Evolutionary conservation across 164 flowering plant species (phyloP).

Genomic region (Aristolochia californica): DNA sequence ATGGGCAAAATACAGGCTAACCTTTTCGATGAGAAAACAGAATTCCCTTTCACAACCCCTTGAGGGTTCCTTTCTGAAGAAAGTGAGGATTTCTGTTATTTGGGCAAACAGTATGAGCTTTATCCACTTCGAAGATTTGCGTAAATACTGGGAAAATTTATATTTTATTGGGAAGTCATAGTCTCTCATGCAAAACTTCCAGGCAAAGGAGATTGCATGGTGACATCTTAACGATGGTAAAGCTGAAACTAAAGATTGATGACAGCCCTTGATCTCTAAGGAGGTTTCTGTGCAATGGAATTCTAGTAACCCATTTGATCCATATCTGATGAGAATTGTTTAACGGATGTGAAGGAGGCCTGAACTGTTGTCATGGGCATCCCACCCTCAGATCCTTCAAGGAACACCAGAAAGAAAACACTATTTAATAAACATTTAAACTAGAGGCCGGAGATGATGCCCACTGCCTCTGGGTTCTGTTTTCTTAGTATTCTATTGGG

Average conservation of each 20-base stretch:
- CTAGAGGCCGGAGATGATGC: too few species aligned
- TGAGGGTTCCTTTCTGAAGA: background rate
- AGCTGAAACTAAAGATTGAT: background rate
- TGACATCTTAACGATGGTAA: background rate
- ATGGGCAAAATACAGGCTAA: background rate
- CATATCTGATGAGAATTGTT: too few species aligned
- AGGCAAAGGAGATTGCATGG: background rate
- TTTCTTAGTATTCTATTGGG: too few species aligned
- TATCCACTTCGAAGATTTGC: background rate
- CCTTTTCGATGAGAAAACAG: background rate
- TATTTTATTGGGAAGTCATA: background rate
- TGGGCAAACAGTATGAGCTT: background rate
- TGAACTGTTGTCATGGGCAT: too few species aligned
- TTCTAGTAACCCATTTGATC: too few species aligned
- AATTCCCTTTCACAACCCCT: background rate
- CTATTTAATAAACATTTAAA: too few species aligned
- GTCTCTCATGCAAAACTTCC: too few species aligned
- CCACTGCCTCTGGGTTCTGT: too few species aligned
- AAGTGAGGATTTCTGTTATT: background rate
- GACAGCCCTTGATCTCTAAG: background rate
- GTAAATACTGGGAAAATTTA: background rate
- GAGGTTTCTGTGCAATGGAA: background rate
- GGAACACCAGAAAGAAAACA: too few species aligned
- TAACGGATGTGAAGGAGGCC: too few species aligned
- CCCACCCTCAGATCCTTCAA: too few species aligned